Percentiles rank a stretch among this genome's conserved stretches.
Conservation (phyloP, 352 stramenopile species). For the Phytophthora capsici region DNA sequence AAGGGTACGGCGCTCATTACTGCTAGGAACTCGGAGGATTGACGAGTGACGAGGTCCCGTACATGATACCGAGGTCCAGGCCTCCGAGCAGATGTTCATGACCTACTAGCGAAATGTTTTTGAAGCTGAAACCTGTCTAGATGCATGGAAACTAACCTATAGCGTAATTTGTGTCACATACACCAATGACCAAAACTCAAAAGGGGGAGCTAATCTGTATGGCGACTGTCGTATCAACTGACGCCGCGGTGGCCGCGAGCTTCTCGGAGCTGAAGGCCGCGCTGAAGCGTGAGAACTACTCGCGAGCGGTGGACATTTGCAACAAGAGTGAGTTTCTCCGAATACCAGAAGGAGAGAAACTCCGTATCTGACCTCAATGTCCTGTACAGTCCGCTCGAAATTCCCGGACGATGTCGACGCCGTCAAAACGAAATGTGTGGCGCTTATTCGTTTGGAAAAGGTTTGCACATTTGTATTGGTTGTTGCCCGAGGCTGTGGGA, state of each 20-base stretch:
- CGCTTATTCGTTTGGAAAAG: conserved; percentile 84
- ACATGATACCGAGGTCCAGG: conserved; percentile 1
- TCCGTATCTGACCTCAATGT: conserved; percentile 12
- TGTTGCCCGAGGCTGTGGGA: not conserved
- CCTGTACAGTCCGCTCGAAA: conserved; percentile 66
- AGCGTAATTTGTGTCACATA: no score
- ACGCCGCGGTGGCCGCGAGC: conserved; percentile 44
- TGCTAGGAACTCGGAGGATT: conserved; percentile 8
- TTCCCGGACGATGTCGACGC: conserved; percentile 75
- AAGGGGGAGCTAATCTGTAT: conserved; percentile 4
- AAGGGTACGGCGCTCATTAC: conserved; percentile 6
- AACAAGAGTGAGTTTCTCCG: conserved; percentile 74
- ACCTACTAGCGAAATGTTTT: not conserved
- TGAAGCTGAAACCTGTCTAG: no score
- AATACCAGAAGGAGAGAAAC: not conserved
- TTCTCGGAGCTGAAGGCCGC: conserved; percentile 82
- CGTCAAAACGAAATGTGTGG: conserved; percentile 84
- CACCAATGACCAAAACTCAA: no score
- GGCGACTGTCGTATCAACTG: conserved; percentile 15
- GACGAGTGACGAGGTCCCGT: conserved; percentile 10
- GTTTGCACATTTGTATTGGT: conserved; percentile 23
- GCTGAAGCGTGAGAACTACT: conserved; percentile 81
- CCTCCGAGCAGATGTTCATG: not conserved
- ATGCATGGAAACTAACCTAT: no score
- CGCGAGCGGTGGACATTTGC: conserved; percentile 81